A percentile compares a stretch with the other conserved stretches of the same genome.
Evolutionary conservation across 176 grass and related monocot genomes (phyloP).

Genomic region (Neostapfia colusana): DNA sequence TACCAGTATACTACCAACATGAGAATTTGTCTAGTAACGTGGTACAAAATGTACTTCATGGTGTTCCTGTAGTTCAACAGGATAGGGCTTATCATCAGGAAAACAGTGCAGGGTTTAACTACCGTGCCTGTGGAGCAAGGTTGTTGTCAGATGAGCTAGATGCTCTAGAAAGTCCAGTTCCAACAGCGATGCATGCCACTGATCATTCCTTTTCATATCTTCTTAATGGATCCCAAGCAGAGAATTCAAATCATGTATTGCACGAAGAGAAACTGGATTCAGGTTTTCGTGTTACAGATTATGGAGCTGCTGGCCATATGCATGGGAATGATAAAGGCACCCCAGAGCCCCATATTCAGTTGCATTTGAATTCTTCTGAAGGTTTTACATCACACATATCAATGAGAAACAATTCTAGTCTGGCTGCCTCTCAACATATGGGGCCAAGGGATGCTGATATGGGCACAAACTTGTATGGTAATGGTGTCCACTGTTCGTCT

Average conservation of each 20-base stretch:
- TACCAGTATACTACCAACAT: conserved; percentile 36
- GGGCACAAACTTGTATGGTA: conserved; percentile 13
- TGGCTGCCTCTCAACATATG: conserved; percentile 35
- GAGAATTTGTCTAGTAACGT: conserved; percentile 35
- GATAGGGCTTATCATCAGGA: conserved; percentile 32
- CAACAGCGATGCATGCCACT: conserved; percentile 20
- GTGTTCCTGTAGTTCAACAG: conserved; percentile 35
- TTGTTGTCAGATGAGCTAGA: conserved; percentile 54
- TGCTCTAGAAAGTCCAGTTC: conserved; percentile 57
- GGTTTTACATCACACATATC: conserved; percentile 11
- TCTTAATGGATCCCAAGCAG: conserved; percentile 34
- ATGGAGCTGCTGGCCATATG: conserved; percentile 31
- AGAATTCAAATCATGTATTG: conserved; percentile 17
- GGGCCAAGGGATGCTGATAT: conserved; percentile 25
- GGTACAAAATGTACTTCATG: conserved; percentile 25
- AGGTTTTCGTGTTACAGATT: conserved; percentile 24
- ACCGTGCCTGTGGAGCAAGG: conserved; percentile 13
- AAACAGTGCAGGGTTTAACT: conserved; percentile 8
- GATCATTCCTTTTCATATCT: conserved; percentile 43
- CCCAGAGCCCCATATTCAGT: conserved; percentile 27
- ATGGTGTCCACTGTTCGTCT: conserved; percentile 21
- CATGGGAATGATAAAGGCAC: conserved; percentile 21
- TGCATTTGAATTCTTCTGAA: conserved; percentile 47
- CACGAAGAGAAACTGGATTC: conserved; percentile 30
- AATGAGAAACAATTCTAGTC: conserved; percentile 14